Evolutionary conservation across 176 grass and related monocot genomes (phyloP), one percentile per base, ranked within the genome.

Genomic region (Thinopyrum elongatum): DNA sequence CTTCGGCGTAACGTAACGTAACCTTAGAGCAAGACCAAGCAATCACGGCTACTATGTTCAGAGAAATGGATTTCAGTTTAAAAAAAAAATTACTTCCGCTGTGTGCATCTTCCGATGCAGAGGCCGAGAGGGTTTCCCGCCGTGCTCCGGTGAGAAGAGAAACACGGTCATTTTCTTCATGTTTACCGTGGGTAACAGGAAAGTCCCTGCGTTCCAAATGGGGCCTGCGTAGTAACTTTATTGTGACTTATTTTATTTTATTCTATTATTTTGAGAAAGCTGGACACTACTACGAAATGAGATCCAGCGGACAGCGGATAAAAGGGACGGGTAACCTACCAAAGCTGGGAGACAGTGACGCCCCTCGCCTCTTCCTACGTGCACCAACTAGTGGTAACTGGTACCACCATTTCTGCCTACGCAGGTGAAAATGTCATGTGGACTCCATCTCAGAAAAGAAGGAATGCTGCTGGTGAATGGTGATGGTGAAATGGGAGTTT

Each of bases 241-340:
- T 68, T 15, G 19, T 10, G 53, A 65, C 21, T 16, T 72, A 3
- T 27, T 49, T 41, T 41, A 10, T 11, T 49, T 51, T 51, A n/a
- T n/a, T n/a, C n/a, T n/a, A n/a, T 51, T 51, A 21, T 65, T 28
- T 83, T 53, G 65, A 55, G 42, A 44, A 21, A 79, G 71, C 23
- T 55, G 34, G 74, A 14, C 29, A 73, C 15, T 51, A 15, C 80
- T 72, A 46, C 77, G 69, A 84, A 76, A 87, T 84, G 85, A 84
- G 81, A 87, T 84, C 85, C 89, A 91, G 89, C 81, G 69, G 15
- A 38, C 55, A 70, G 49, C 85, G 22, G 22, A 76, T 77, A 80
- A 87, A 80, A 87, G 68, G 76, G 76, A 91, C 19, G 81, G 85
- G 70, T 81, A 84, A 63, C 85, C 85, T 77, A 84, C 81, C 85